Base-by-base conservation (phyloP, 805 yeast genomes). In the Lipomyces orientalis region DNA sequence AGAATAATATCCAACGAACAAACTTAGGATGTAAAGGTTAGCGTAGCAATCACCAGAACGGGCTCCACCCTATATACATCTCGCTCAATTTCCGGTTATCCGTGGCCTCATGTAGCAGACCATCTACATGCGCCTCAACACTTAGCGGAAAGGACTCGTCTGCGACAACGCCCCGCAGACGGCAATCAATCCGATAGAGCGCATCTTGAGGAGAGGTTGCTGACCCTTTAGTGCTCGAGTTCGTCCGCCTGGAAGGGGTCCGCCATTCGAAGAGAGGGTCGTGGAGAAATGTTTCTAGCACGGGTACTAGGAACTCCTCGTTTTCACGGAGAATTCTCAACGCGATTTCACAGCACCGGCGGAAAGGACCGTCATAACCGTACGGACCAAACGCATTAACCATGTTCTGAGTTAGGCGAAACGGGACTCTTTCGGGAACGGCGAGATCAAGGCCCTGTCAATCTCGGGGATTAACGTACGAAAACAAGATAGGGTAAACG, bases 21-120 rank as follows among this genome's bases (percentile, higher is more conserved):
- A 25, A 25, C 1, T 1, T 25, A 25, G 29, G 29, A 25, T 25
- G 29, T 25, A 37, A 37, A 37, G 3, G 43, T 4, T 37, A 10
- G 43, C 14, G n/a, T 43, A 43, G 49, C 22, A 43, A 16, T 43
- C 22, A 69, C 72, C 72, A 82, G 77, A 88, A 88, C 8, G 95
- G 85, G 79, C 87, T 81, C 99, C 99, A 95, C 2, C 99, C 99
- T 33, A 90, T 87, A 78, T 91, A 95, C 99, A 95, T 94, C 72
- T 85, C 89, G 37, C 91, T 83, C 55, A 95, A 79, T 70, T 88
- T 88, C 58, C 88, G 91, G 4, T 81, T 81, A 1, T 91, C 87
- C 0, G 90, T 85, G 0, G 98, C 95, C 69, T 89, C 90, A 72
- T 90, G 91, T 39, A 94, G 90, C 68, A 95, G 83, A 35, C 90